Conservation (phyloP, 768 basidiomycete species). For the Butyriboletus loyo region DNA sequence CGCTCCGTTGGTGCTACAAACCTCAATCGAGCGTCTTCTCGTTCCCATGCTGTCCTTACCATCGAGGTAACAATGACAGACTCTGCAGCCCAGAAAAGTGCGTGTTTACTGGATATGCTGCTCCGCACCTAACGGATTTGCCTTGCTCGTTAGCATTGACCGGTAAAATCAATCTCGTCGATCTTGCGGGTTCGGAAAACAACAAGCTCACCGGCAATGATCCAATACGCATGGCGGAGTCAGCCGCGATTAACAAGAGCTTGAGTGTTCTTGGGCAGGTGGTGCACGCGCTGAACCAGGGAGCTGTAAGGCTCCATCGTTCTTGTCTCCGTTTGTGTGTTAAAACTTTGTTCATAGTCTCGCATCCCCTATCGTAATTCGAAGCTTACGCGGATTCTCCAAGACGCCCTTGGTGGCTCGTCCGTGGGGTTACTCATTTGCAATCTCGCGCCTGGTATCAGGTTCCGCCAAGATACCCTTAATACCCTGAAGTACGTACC, state of each 20-base stretch:
- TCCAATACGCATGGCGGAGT: conserved; percentile 82
- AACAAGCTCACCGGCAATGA: conserved; percentile 91
- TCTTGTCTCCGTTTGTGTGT: background rate
- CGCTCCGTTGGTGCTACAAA: conserved; percentile 86
- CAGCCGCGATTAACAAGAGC: conserved; percentile 86
- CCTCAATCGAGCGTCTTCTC: conserved; percentile 79
- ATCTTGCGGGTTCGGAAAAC: conserved; percentile 89
- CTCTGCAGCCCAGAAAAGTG: conserved; percentile 52
- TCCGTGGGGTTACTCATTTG: conserved; percentile 81
- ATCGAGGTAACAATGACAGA: conserved; percentile 63
- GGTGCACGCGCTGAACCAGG: conserved; percentile 77
- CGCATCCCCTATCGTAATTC: conserved; percentile 90
- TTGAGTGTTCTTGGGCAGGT: conserved; percentile 85
- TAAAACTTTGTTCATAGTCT: conserved; percentile 38
- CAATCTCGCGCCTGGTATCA: conserved; percentile 79
- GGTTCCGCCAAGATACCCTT: conserved; percentile 82
- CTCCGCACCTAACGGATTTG: background rate
- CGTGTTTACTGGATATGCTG: conserved; percentile 13
- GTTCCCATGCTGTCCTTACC: conserved; percentile 85
- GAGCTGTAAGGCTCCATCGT: conserved; percentile 44
- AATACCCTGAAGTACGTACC: conserved; percentile 81
- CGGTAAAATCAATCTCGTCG: conserved; percentile 83
- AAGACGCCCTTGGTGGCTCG: conserved; percentile 85
- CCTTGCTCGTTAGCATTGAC: conserved; percentile 45
- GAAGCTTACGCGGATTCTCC: conserved; percentile 82